Percentiles rank a stretch among this genome's conserved stretches.
Evolutionary conservation across 495 filamentous ascomycete species (phyloP).

Genomic region (Aspergillus funiculosus): DNA sequence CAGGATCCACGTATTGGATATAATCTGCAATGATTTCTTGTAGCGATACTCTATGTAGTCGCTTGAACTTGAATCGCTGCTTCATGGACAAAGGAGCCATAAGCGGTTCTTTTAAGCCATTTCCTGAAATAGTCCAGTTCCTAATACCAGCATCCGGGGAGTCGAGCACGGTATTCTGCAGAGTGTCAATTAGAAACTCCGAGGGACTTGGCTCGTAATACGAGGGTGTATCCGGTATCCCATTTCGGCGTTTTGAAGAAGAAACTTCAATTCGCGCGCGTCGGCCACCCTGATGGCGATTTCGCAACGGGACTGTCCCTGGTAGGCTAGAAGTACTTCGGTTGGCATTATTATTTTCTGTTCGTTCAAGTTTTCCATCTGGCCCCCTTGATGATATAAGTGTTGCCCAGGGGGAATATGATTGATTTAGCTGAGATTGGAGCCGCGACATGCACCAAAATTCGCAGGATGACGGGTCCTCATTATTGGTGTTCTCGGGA

Average conservation of each 20-base stretch:
- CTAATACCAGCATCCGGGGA: not conserved
- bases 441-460: constrained; percentile 16
- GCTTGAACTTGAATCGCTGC: constrained; percentile 11
- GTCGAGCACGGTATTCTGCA: constrained; percentile 3
- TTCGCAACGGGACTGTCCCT: not conserved
- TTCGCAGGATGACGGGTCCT: constrained; percentile 7
- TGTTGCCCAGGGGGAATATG: not conserved
- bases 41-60: constrained; percentile 20
- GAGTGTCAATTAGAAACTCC: constrained; percentile 7
- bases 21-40: constrained; percentile 39
- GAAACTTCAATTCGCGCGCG: not conserved
- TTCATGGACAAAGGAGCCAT: constrained; percentile 7
- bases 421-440: constrained; percentile 15
- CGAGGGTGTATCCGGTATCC: not conserved
- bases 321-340: not conserved
- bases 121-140: constrained; percentile 4
- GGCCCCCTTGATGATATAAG: not conserved
- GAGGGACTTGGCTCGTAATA: constrained; percentile 3
- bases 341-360: not conserved
- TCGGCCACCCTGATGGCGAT: not conserved
- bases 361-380: not conserved
- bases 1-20: constrained; percentile 33
- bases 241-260: not conserved
- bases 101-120: not conserved
- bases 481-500: not conserved